phyloP scores from a whole-genome alignment of 2,329 filamentous ascomycete genomes.

The Colletotrichum brevisporum region DNA sequence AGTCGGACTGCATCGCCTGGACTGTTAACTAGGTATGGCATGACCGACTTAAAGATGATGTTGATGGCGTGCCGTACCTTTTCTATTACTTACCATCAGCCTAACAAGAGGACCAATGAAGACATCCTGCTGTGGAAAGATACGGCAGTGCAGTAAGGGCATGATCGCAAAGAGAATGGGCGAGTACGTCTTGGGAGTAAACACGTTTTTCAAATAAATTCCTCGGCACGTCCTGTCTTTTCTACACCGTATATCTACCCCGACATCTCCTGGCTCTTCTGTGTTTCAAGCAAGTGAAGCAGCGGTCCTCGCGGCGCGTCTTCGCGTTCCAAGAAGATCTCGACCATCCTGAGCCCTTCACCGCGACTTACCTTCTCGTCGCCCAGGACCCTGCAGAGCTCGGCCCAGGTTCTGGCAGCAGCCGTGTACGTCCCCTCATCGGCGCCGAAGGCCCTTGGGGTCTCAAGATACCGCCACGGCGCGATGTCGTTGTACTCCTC shows the following conservation, averaged over 20 bases:
- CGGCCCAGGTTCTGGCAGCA: constrained; percentile 59
- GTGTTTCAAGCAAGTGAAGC: constrained; percentile 35
- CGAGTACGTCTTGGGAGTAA: too few species aligned
- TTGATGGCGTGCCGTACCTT: too few species aligned
- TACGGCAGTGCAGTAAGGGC: too few species aligned
- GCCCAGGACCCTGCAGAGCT: constrained; percentile 55
- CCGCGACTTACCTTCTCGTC: constrained; percentile 40
- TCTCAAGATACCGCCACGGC: constrained; percentile 65
- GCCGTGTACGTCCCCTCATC: constrained; percentile 48
- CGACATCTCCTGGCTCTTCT: constrained; percentile 1
- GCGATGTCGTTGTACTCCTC: constrained; percentile 68
- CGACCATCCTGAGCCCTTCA: constrained; percentile 49
- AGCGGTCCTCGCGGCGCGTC: constrained; percentile 48
- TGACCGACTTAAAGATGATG: too few species aligned
- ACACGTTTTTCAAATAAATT: too few species aligned
- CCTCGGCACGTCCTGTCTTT: too few species aligned
- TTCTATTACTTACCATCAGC: too few species aligned
- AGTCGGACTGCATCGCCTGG: too few species aligned
- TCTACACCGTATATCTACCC: background rate
- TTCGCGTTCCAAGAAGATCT: constrained; percentile 50
- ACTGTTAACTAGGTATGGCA: too few species aligned
- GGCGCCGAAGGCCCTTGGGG: constrained; percentile 63
- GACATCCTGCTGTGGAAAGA: too few species aligned
- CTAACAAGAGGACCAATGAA: too few species aligned
- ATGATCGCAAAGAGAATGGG: too few species aligned